Evolutionary conservation across 805 yeast species (phyloP).

Genomic region (Pichia scutulata): DNA sequence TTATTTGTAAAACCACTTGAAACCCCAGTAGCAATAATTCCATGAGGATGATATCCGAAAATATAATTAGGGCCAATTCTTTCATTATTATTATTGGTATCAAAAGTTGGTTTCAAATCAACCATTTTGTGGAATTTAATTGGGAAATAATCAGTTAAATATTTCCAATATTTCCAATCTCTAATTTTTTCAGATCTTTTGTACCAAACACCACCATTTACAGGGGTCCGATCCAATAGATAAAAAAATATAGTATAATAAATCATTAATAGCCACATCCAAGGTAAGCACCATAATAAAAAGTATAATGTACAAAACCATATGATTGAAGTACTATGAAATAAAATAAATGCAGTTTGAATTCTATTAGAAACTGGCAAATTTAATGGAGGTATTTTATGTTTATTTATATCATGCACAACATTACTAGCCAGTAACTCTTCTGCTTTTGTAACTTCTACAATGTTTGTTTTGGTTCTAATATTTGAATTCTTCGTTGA

Average conservation of each 20-base stretch:
- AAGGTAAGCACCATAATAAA: conserved; percentile 41
- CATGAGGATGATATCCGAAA: conserved; percentile 95
- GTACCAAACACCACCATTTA: conserved; percentile 59
- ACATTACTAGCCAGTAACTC: background rate
- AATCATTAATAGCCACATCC: conserved; percentile 54
- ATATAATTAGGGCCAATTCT: conserved; percentile 68
- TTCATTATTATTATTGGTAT: conserved; percentile 12
- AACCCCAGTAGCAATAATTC: conserved; percentile 87
- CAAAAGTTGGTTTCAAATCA: conserved; percentile 63
- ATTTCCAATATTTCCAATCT: conserved; percentile 55
- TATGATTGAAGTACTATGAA: conserved; percentile 71
- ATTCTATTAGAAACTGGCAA: conserved; percentile 33
- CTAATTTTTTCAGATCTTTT: conserved; percentile 54
- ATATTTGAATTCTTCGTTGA: no score
- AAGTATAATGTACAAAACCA: conserved; percentile 46
- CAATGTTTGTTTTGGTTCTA: background rate
- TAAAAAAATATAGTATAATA: conserved; percentile 59
- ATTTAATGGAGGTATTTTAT: background rate
- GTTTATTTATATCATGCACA: background rate
- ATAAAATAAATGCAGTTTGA: conserved; percentile 60
- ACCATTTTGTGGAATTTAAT: conserved; percentile 58
- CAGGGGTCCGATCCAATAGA: conserved; percentile 59
- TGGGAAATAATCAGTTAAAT: conserved; percentile 76
- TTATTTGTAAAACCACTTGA: conserved; percentile 9
- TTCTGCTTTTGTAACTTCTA: background rate